Percentiles rank a stretch among this genome's conserved stretches.
phyloP scores from a whole-genome alignment of 306 rosid species.

The Cajanus cajan region DNA sequence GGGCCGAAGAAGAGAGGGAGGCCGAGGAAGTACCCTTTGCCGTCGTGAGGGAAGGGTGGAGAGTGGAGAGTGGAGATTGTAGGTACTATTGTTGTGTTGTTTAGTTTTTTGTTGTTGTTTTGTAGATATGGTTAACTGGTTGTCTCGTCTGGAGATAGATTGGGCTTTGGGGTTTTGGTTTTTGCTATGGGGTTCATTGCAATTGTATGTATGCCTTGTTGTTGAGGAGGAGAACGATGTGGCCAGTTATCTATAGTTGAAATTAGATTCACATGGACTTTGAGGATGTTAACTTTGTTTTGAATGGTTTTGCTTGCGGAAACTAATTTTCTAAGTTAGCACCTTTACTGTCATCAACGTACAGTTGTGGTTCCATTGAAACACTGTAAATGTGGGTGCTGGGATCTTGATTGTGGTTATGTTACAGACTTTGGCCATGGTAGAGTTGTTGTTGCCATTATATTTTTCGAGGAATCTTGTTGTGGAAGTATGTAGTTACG shows the following conservation, averaged over 20 bases:
- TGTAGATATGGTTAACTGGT: slow-evolving; percentile 36
- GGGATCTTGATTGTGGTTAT: neutral
- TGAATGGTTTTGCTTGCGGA: too few relatives aligned
- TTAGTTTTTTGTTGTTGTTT: slow-evolving; percentile 13
- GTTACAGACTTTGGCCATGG: neutral
- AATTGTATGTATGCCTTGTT: neutral
- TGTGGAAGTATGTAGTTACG: neutral
- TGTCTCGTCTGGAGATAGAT: neutral
- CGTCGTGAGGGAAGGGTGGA: neutral
- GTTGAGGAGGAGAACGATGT: slow-evolving; percentile 16
- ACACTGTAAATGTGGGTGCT: neutral
- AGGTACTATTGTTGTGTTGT: slow-evolving; percentile 27
- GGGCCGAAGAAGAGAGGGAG: slow-evolving; percentile 64
- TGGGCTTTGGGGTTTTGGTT: neutral
- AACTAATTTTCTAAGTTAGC: neutral
- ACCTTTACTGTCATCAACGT: neutral
- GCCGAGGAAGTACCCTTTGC: slow-evolving; percentile 55
- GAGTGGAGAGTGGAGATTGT: neutral
- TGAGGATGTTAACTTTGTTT: neutral
- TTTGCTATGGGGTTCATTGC: slow-evolving; percentile 13
- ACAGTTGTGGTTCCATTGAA: neutral
- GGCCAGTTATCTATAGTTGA: neutral
- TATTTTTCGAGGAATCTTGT: neutral
- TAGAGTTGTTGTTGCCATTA: neutral
- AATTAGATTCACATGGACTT: slow-evolving; percentile 19